Evolutionary conservation across 1,284 basidiomycete species (phyloP), one percentile per base, ranked within the genome.

Genomic region (Fomitopsis pinicola): DNA sequence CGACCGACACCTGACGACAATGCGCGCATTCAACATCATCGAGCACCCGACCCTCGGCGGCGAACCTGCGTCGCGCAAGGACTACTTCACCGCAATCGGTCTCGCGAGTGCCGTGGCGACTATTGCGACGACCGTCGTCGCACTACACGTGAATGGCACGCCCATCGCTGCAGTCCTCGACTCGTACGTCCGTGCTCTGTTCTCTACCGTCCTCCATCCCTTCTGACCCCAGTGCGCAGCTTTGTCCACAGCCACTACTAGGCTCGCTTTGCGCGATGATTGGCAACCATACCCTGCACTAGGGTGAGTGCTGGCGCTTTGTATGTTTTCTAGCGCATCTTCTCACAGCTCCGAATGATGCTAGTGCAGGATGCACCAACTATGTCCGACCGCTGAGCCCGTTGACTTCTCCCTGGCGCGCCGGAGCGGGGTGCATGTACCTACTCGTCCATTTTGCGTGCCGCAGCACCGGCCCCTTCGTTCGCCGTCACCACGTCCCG

Each of bases 21-120:
- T 61, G 55, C 55, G 60, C 52, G 55, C 55, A n/a, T 58, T 61
- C 55, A 42, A 61, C 55, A 42, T 61, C 44, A 57, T 61, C 54
- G 59, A 60, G 54, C 53, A 60, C 54, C 59, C 59, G 15, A 38
- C 54, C 35, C 54, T 60, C 54, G 54, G 55, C 36, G 33, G 22
- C 19, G 33, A 54, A 19, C 3, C 42, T 10, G 28, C 59, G 54
- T 60, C 59, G 54, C 42, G 44, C 30, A 60, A 35, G 17, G 59
- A 60, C 22, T 56, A 60, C 54, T 44, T 60, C 42, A 33, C 52
- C 36, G 38, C 48, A 10, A 19, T 60, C 17, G 54, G 59, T 36
- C 22, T 56, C 33, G 54, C 59, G 19, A 50, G 59, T 28, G 54
- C 45, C 6, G 59, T 35, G 7, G 54, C 59, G n/a, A 44, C 54